A percentile compares a stretch with the other conserved stretches of the same genome.
Conservation (phyloP, 2,329 filamentous ascomycete species). For the Botrytis pseudocinerea region DNA sequence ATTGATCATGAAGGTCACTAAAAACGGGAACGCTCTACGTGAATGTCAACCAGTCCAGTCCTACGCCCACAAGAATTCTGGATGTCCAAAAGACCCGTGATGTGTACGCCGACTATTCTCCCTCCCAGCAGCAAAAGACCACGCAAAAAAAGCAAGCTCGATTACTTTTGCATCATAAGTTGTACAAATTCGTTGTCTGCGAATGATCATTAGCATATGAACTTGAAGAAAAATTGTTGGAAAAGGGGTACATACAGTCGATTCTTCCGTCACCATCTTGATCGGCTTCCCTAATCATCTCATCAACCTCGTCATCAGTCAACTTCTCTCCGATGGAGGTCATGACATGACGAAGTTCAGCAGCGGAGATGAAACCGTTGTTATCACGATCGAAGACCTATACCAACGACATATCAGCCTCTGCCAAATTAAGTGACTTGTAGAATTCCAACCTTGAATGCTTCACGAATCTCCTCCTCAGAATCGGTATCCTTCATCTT, state of each 20-base stretch:
- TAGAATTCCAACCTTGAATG: slow-evolving; percentile 70
- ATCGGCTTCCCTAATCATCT: slow-evolving; percentile 91
- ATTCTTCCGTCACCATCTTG: slow-evolving; percentile 88
- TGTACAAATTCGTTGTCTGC: slow-evolving; percentile 90
- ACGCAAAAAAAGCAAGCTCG: slow-evolving; percentile 25
- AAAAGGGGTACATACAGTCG: slow-evolving; percentile 65
- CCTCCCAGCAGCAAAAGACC: slow-evolving; percentile 14
- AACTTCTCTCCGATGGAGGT: slow-evolving; percentile 90
- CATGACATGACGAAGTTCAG: slow-evolving; percentile 87
- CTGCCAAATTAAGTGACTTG: background rate
- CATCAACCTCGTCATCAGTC: slow-evolving; percentile 86
- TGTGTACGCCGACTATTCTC: slow-evolving; percentile 22
- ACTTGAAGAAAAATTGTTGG: slow-evolving; percentile 25
- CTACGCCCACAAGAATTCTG: slow-evolving; percentile 17
- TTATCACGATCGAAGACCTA: slow-evolving; percentile 84
- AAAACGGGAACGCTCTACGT: slow-evolving; percentile 19
- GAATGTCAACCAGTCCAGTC: slow-evolving; percentile 18
- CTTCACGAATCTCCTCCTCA: slow-evolving; percentile 86
- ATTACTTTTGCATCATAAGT: slow-evolving; percentile 90
- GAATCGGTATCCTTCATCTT: slow-evolving; percentile 95
- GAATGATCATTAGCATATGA: slow-evolving; percentile 31
- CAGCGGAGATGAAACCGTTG: slow-evolving; percentile 88
- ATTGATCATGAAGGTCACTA: slow-evolving; percentile 15
- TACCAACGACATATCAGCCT: slow-evolving; percentile 25
- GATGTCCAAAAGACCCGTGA: slow-evolving; percentile 20